These are phyloP conservation scores for Trichocladium antarcticum DNA, from an alignment of 495 filamentous ascomycete species.

Conservation along the genomic window DNA sequence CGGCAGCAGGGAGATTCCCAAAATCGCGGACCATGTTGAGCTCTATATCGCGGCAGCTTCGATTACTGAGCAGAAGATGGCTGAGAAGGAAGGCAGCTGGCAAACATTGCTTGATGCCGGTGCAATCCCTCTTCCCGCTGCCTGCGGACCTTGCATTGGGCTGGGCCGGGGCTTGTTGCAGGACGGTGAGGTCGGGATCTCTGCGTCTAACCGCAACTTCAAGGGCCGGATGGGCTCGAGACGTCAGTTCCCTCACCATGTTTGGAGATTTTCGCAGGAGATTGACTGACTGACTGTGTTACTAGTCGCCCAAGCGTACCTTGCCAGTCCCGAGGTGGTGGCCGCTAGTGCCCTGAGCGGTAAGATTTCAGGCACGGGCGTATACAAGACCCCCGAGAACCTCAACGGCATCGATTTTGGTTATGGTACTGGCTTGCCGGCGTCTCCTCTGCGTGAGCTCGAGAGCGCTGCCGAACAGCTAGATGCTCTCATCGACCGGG, in stretches of 20 bases:
- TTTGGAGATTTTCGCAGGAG: too few relatives aligned
- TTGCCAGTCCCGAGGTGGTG: constrained; percentile 83
- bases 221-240: constrained; percentile 83
- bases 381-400: too few relatives aligned
- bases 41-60: constrained; percentile 93
- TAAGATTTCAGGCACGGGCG: too few relatives aligned
- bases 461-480: too few relatives aligned
- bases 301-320: constrained; percentile 84
- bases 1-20: constrained; percentile 41
- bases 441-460: too few relatives aligned
- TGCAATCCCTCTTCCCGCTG: constrained; percentile 60
- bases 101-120: constrained; percentile 72
- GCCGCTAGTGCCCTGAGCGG: constrained; percentile 64
- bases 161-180: constrained; percentile 77
- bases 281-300: too few relatives aligned
- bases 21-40: constrained; percentile 65
- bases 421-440: too few relatives aligned
- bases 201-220: constrained; percentile 83
- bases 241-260: too few relatives aligned
- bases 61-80: constrained; percentile 60
- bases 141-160: constrained; percentile 87
- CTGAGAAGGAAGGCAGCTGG: constrained; percentile 82
- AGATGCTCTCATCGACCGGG: too few relatives aligned
- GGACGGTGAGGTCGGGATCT: constrained; percentile 76
- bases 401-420: too few relatives aligned